Percentiles rank a stretch among this genome's conserved stretches.
phyloP scores from a whole-genome alignment of 31 red algal species.

The Odonthalia washingtoniensis region DNA sequence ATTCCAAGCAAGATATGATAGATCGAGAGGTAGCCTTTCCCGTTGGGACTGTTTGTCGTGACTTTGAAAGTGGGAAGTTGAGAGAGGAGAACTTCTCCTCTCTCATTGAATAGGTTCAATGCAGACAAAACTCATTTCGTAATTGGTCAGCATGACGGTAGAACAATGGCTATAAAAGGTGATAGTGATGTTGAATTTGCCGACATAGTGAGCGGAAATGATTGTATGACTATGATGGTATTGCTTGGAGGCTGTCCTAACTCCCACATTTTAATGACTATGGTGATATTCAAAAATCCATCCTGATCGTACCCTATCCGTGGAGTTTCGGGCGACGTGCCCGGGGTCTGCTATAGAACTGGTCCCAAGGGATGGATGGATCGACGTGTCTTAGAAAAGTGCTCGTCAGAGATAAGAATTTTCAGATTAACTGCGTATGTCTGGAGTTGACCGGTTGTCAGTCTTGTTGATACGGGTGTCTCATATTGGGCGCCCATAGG shows the following conservation, averaged over 20 bases:
- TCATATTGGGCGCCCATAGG: no score
- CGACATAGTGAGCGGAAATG: neutral
- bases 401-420: no score
- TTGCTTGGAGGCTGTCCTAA: neutral
- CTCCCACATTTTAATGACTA: neutral
- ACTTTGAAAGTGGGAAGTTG: neutral
- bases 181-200: neutral
- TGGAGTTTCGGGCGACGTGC: neutral
- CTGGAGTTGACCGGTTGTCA: no score
- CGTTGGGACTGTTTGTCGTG: no score
- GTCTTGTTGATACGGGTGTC: no score
- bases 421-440: no score
- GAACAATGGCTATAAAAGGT: neutral
- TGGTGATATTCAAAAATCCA: neutral
- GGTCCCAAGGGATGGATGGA: neutral
- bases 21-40: neutral
- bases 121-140: neutral
- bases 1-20: neutral
- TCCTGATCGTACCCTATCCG: neutral
- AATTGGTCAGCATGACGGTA: neutral
- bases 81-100: neutral
- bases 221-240: neutral
- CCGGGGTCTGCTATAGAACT: neutral
- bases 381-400: no score
- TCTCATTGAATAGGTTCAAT: neutral